These are phyloP conservation scores for Mucor circinelloides DNA, from an alignment of 371 early-diverging fungal species.

Conservation along the genomic window DNA sequence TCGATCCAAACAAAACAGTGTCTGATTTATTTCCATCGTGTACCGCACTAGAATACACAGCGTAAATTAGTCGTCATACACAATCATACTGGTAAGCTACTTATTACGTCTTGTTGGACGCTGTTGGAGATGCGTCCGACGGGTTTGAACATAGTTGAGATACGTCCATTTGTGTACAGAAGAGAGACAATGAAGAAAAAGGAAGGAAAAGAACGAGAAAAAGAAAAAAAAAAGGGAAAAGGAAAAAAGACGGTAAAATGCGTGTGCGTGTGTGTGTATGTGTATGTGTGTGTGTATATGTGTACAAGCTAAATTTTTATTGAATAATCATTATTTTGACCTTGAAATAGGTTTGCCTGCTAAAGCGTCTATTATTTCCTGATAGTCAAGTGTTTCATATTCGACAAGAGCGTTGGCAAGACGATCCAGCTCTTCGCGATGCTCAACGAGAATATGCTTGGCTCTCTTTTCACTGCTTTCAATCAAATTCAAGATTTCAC, in stretches of 20 bases:
- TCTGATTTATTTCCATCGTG: neutral
- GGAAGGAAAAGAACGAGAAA: neutral
- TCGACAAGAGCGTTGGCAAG: constrained; percentile 92
- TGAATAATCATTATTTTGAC: constrained; percentile 15
- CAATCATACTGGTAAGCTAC: too few relatives aligned
- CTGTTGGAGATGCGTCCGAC: neutral
- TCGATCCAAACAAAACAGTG: neutral
- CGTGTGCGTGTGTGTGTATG: neutral
- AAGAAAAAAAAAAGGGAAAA: neutral
- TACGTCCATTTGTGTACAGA: constrained; percentile 7
- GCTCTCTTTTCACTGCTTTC: constrained; percentile 70
- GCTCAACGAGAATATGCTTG: constrained; percentile 65
- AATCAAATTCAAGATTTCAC: constrained; percentile 78
- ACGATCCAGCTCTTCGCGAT: constrained; percentile 87
- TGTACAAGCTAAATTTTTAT: neutral
- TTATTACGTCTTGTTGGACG: neutral
- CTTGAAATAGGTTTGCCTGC: constrained; percentile 67
- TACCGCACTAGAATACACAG: neutral
- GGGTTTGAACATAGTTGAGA: constrained; percentile 15
- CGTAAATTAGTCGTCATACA: neutral
- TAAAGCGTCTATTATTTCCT: constrained; percentile 83
- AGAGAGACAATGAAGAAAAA: neutral
- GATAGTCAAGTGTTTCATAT: constrained; percentile 88
- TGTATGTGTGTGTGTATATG: neutral
- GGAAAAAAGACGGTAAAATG: neutral